Evolutionary conservation across 345 rosid genomes (phyloP).

Genomic region (Bruguiera gymnorhiza): DNA sequence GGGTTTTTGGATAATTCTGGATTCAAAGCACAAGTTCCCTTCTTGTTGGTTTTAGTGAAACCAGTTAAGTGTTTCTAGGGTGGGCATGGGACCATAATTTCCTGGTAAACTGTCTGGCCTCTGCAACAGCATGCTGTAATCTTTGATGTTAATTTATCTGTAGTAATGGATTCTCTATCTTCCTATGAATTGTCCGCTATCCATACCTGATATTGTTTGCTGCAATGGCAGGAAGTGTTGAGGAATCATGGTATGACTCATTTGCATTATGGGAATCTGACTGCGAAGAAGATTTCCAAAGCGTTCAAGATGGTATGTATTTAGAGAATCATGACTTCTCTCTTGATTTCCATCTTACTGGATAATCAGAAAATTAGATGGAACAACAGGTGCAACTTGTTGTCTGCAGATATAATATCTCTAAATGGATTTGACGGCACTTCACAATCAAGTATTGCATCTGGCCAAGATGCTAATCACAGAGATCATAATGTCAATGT

Average conservation of each 20-base stretch:
- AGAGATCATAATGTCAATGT: constrained; percentile 30
- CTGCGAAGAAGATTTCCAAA: constrained; percentile 30
- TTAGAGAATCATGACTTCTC: background rate
- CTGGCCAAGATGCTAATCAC: constrained; percentile 29
- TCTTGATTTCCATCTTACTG: constrained; percentile 3
- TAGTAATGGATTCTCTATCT: background rate
- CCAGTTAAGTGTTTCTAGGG: no score
- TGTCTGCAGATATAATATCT: constrained; percentile 27
- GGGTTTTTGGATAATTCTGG: no score
- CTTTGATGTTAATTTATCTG: background rate
- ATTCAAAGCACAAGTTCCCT: no score
- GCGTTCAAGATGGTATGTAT: constrained; percentile 29
- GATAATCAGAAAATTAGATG: background rate
- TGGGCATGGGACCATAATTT: background rate
- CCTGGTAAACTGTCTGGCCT: background rate
- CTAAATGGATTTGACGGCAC: constrained; percentile 19
- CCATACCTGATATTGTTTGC: constrained; percentile 10
- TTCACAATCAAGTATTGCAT: constrained; percentile 6
- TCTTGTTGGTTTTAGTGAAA: no score
- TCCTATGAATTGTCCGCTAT: background rate
- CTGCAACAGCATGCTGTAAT: background rate
- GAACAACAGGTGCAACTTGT: background rate
- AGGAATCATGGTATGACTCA: constrained; percentile 37
- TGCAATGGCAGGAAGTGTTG: constrained; percentile 21
- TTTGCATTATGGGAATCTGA: constrained; percentile 27